Conservation (phyloP, 495 filamentous ascomycete genomes). For the Penicillium canescens region DNA sequence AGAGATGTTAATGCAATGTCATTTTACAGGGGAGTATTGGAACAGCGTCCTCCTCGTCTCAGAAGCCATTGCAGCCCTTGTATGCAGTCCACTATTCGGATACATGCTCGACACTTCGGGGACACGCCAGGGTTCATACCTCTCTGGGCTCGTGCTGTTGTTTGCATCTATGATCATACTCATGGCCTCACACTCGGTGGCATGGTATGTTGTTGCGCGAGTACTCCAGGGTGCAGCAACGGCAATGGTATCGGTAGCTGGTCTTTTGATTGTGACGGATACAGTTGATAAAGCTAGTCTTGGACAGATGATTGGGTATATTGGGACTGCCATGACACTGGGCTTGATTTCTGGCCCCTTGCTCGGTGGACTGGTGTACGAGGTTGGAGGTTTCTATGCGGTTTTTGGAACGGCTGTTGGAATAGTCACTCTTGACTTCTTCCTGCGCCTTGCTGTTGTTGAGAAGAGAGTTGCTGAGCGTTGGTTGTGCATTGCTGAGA, state of each 20-base stretch:
- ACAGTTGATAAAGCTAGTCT: constrained; percentile 61
- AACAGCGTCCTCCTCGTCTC: constrained; percentile 20
- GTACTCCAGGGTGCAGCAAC: constrained; percentile 70
- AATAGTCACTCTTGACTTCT: constrained; percentile 60
- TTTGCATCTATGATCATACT: constrained; percentile 64
- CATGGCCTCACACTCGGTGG: constrained; percentile 61
- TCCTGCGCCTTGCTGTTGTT: constrained; percentile 60
- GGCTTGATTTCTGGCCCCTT: constrained; percentile 66
- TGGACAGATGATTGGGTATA: constrained; percentile 68
- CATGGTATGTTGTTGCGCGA: constrained; percentile 60
- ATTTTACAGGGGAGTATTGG: constrained; percentile 19
- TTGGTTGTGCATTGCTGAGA: constrained; percentile 40
- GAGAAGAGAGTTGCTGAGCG: constrained; percentile 69
- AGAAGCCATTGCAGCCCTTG: constrained; percentile 17
- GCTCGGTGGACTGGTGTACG: constrained; percentile 71
- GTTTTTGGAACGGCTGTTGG: constrained; percentile 68
- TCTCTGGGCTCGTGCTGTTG: constrained; percentile 64
- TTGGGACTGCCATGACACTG: constrained; percentile 62
- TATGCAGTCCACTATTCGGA: constrained; percentile 17
- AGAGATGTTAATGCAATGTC: background rate
- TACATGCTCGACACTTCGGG: constrained; percentile 15
- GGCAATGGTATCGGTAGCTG: constrained; percentile 66
- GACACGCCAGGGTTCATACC: constrained; percentile 57
- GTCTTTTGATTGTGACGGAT: constrained; percentile 70
- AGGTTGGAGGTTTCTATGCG: constrained; percentile 60